Base-by-base conservation (phyloP, 306 rosid genomes). In the Rosa chinensis region DNA sequence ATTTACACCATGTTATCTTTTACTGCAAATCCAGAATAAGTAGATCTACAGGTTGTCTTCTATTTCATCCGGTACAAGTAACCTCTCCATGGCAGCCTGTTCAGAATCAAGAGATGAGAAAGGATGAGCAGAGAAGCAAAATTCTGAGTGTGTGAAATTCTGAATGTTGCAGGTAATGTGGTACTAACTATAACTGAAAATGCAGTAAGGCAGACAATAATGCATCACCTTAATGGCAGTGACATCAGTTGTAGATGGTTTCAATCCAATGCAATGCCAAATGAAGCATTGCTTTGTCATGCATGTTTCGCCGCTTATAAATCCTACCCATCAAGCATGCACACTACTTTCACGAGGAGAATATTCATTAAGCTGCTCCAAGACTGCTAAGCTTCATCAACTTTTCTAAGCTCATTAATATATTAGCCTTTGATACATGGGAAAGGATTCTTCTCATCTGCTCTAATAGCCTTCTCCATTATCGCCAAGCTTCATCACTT, bases 351-450 rank as follows among this genome's bases (percentile, higher is more conserved):
- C 98, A 1, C 97, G 89, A 48, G 99, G 99, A 16, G 98, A 91
- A 68, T 86, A 93, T 82, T 91, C 94, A 82, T 90, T 96, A 73
- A 96, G 97, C 83, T 93, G 96, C 87, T 91, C 91, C 43, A 96
- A 85, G 77, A 92, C 97, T 75, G 86, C 92, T 84, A 96, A 53
- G 99, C 99, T 80, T 93, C 91, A 1, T 96, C 97, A 56, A 93
- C 23, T 70, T 85, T 73, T 91, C 97, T 82, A 93, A 84, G 82
- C 90, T 87, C 88, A 88, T 70, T 40, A 96, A 91, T 83, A 96
- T 93, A 77, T 84, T 93, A 59, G 99, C 99, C 91, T 96, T 73
- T 96, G 99, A 90, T 93, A 96, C 97, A 93, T 96, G n/a, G n/a
- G n/a, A n/a, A n/a, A n/a, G n/a, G n/a, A n/a, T n/a, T n/a, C 87